A percentile compares a stretch with the other conserved stretches of the same genome.
Conservation (phyloP, 768 basidiomycete species). For the Lactarius indigo region DNA sequence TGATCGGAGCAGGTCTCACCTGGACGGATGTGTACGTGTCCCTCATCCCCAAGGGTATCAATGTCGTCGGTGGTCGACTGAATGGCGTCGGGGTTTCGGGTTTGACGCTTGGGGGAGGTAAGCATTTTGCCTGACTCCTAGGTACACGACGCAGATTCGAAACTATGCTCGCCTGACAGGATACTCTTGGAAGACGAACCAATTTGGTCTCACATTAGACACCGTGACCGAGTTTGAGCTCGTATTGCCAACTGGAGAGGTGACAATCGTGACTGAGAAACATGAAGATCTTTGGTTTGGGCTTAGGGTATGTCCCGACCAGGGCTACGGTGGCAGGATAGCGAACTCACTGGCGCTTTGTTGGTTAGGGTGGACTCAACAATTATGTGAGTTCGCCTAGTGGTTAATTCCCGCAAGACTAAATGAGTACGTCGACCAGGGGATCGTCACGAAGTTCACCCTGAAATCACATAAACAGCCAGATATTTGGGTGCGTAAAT, state of each 20-base stretch:
- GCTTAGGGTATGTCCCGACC: conserved; percentile 1
- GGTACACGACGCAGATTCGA: background rate
- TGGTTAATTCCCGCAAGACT: too few relatives aligned
- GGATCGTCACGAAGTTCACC: conserved; percentile 22
- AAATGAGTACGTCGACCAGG: background rate
- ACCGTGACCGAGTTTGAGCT: conserved; percentile 31
- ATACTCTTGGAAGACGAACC: conserved; percentile 35
- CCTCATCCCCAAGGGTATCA: conserved; percentile 24
- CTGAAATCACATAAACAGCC: conserved; percentile 9
- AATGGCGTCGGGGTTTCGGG: conserved; percentile 28
- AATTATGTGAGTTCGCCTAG: conserved; percentile 14
- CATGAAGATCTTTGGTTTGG: conserved; percentile 22
- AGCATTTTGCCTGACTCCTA: background rate
- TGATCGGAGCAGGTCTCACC: conserved; percentile 28
- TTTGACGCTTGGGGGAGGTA: conserved; percentile 29
- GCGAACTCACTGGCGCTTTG: background rate
- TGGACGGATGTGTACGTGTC: conserved; percentile 31
- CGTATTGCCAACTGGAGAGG: conserved; percentile 32
- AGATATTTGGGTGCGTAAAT: conserved; percentile 15
- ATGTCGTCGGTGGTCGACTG: conserved; percentile 28
- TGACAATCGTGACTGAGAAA: conserved; percentile 6
- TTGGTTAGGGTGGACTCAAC: conserved; percentile 14
- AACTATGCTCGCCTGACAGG: conserved; percentile 21
- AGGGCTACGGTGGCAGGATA: too few relatives aligned
- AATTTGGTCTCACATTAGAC: conserved; percentile 36